Evolutionary conservation across 441 rosid genomes (phyloP).

Genomic region (Erodium moschatum): DNA sequence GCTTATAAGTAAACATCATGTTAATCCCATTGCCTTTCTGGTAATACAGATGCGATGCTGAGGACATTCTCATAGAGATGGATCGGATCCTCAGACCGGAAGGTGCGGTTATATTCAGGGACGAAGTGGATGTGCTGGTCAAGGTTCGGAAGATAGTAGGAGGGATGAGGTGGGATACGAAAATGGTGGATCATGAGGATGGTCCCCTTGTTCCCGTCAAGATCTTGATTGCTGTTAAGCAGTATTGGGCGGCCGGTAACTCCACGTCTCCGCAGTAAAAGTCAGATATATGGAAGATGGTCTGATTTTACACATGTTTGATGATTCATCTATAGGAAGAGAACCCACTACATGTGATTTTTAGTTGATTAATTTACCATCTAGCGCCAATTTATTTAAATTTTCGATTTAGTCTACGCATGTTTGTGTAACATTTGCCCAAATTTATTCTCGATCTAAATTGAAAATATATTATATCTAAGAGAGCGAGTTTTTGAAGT

Average conservation of each 20-base stretch:
- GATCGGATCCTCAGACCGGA: constrained; percentile 18
- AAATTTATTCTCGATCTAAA: too few relatives aligned
- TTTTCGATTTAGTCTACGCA: too few relatives aligned
- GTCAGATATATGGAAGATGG: too few relatives aligned
- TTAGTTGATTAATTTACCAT: neutral
- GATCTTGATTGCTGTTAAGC: constrained; percentile 16
- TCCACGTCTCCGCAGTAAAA: constrained; percentile 7
- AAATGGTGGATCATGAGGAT: constrained; percentile 19
- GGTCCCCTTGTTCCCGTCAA: constrained; percentile 17
- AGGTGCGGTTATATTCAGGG: constrained; percentile 2
- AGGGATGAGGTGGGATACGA: constrained; percentile 20
- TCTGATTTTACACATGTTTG: neutral
- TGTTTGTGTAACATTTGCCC: too few relatives aligned
- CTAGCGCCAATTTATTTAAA: neutral
- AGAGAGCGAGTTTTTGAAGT: too few relatives aligned
- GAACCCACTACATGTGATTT: neutral
- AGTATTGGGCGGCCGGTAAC: constrained; percentile 17
- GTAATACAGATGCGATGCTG: constrained; percentile 13
- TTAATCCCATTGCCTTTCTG: neutral
- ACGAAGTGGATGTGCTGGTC: constrained; percentile 8
- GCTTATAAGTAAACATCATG: too few relatives aligned
- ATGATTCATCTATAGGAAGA: neutral
- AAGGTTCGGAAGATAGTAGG: constrained; percentile 14
- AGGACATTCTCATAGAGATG: constrained; percentile 19
- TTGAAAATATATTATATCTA: too few relatives aligned